A percentile compares a stretch with the other conserved stretches of the same genome.
phyloP scores from a whole-genome alignment of 176 grass and related monocot genomes.

The Pontederia crassipes region DNA sequence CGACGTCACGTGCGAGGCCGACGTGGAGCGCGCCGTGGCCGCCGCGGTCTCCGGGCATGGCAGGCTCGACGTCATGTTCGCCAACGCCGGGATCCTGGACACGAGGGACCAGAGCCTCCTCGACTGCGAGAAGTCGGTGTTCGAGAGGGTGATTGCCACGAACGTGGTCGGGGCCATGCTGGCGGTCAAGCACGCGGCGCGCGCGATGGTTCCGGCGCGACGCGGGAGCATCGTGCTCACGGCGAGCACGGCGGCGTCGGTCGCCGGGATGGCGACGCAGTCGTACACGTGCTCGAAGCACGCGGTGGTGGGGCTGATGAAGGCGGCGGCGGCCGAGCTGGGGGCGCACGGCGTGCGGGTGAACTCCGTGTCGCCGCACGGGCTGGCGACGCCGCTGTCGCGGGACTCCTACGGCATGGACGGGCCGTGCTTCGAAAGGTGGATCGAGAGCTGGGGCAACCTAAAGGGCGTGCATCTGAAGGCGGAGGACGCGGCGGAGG shows the following conservation, averaged over 20 bases:
- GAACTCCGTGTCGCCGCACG: conserved; percentile 18
- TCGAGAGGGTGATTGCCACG: background rate
- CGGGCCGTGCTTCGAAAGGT: background rate
- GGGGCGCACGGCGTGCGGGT: conserved; percentile 13
- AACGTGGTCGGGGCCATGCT: background rate
- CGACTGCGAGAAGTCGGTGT: background rate
- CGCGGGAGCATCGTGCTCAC: conserved; percentile 19
- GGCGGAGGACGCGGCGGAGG: conserved; percentile 17
- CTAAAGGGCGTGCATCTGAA: conserved; percentile 19
- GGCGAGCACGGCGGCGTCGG: conserved; percentile 5
- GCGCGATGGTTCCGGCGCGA: conserved; percentile 8
- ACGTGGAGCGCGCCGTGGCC: too few species aligned
- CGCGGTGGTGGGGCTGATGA: conserved; percentile 14
- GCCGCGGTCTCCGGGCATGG: background rate
- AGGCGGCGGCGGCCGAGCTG: conserved; percentile 18
- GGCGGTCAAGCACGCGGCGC: background rate
- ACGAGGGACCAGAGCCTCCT: background rate
- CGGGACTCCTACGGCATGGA: background rate
- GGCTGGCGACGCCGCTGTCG: conserved; percentile 17
- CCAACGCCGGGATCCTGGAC: background rate
- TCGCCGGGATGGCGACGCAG: conserved; percentile 3
- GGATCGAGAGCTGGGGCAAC: background rate
- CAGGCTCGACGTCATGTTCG: background rate
- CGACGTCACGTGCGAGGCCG: too few species aligned
- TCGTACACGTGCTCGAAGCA: conserved; percentile 29